Percentiles rank a stretch among this genome's conserved stretches.
phyloP scores from a whole-genome alignment of 2,329 filamentous ascomycete genomes.

The Pyricularia sp. region DNA sequence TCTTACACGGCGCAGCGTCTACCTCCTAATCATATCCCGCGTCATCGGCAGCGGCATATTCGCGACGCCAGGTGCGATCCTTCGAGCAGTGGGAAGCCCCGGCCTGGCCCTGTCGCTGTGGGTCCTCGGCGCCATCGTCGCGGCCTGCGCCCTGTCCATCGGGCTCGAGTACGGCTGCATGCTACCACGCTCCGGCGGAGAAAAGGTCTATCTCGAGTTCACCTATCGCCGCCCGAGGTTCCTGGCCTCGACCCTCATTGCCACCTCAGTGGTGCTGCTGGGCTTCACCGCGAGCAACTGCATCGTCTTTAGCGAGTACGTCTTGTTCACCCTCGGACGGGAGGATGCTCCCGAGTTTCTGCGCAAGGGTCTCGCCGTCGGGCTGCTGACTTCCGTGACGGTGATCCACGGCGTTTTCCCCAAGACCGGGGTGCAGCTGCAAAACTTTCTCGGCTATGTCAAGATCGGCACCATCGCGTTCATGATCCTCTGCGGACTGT shows the following conservation, averaged over 20 bases:
- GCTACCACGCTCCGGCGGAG: slow-evolving; percentile 58
- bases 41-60: slow-evolving; percentile 66
- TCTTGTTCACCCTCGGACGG: slow-evolving; percentile 46
- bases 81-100: slow-evolving; percentile 56
- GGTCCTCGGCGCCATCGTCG: slow-evolving; percentile 51
- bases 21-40: slow-evolving; percentile 58
- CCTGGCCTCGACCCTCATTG: slow-evolving; percentile 54
- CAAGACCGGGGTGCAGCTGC: slow-evolving; percentile 45
- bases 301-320: slow-evolving; percentile 59
- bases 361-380: slow-evolving; percentile 47
- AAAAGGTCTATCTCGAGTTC: slow-evolving; percentile 64
- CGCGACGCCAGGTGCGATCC: slow-evolving; percentile 59
- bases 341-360: slow-evolving; percentile 37
- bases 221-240: slow-evolving; percentile 55
- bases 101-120: slow-evolving; percentile 55
- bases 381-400: slow-evolving; percentile 45
- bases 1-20: slow-evolving; percentile 53
- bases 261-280: slow-evolving; percentile 52
- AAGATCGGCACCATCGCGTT: slow-evolving; percentile 52
- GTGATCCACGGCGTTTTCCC: slow-evolving; percentile 50
- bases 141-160: slow-evolving; percentile 51
- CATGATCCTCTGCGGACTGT: slow-evolving; percentile 52
- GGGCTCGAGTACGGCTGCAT: slow-evolving; percentile 62
- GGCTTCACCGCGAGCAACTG: slow-evolving; percentile 63
- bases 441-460: slow-evolving; percentile 53